These are phyloP conservation scores for Jaltomata sinuosa DNA, from an alignment of 257 asterid genomes.

Conservation along the genomic window DNA sequence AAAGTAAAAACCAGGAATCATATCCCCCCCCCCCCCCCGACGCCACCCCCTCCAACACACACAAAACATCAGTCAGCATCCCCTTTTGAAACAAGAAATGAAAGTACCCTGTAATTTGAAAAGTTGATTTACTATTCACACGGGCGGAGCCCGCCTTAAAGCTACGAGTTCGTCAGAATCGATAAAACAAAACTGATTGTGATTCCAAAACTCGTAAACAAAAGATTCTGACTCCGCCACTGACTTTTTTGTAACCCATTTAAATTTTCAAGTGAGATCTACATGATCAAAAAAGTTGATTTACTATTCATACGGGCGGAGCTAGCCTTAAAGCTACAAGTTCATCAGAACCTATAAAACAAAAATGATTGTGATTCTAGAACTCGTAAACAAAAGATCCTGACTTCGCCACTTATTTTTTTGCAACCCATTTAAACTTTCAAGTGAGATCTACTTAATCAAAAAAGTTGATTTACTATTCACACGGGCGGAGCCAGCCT, in stretches of 20 bases:
- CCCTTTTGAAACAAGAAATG: constrained; percentile 7
- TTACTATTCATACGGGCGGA: not conserved
- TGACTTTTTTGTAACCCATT: not conserved
- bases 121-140: not conserved
- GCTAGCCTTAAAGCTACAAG: not conserved
- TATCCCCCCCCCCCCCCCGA: not conserved
- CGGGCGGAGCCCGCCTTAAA: not conserved
- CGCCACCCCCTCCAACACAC: not conserved
- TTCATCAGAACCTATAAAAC: not conserved
- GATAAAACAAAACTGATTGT: not conserved
- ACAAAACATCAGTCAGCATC: not conserved
- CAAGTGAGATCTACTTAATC: too few species aligned
- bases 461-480: not conserved
- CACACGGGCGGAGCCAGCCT: not conserved
- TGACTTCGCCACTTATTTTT: too few species aligned
- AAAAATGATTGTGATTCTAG: not conserved
- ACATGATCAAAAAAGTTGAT: too few species aligned
- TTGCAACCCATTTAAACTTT: too few species aligned
- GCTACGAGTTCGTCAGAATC: not conserved
- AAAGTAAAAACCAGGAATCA: constrained; percentile 8
- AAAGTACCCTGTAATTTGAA: not conserved
- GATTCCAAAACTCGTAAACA: not conserved
- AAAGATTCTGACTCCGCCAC: not conserved
- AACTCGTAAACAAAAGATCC: not conserved
- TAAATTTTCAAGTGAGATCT: not conserved